Evolutionary conservation across 495 filamentous ascomycete species (phyloP).

Genomic region (Sordaria brevicollis): DNA sequence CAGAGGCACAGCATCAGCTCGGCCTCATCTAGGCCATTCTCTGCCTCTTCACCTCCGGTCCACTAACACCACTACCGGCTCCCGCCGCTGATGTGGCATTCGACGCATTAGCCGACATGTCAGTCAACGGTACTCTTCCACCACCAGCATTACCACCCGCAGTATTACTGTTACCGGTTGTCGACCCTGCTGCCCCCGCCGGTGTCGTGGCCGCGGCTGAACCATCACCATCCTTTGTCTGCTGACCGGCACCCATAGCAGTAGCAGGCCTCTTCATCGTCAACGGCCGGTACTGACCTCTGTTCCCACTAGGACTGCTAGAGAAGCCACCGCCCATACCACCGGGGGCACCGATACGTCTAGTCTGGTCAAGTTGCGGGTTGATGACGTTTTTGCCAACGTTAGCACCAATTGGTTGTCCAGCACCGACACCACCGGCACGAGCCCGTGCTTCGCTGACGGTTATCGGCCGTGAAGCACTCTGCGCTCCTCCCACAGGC

Average conservation of each 20-base stretch:
- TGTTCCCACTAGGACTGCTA: conserved; percentile 47
- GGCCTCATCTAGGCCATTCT: conserved; percentile 25
- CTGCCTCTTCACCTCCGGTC: conserved; percentile 32
- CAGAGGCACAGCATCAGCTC: no score
- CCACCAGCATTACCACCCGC: not conserved
- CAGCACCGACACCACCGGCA: no score
- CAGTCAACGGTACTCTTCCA: conserved; percentile 24
- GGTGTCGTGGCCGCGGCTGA: not conserved
- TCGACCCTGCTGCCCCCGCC: not conserved
- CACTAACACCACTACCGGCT: conserved; percentile 2
- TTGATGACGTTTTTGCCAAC: conserved; percentile 50
- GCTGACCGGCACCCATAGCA: not conserved
- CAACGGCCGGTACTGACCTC: conserved; percentile 49
- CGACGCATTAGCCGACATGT: conserved; percentile 27
- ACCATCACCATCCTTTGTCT: not conserved
- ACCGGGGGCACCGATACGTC: conserved; percentile 67
- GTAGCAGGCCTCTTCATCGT: conserved; percentile 40
- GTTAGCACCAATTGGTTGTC: not conserved
- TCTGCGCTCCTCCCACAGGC: not conserved
- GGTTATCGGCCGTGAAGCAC: not conserved
- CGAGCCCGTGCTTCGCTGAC: conserved; percentile 6
- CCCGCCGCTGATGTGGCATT: not conserved
- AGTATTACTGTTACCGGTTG: no score
- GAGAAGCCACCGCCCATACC: conserved; percentile 6
- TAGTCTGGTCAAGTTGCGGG: conserved; percentile 54